phyloP scores from a whole-genome alignment of 805 yeast species.

The Wickerhamomyces sydowiorum region DNA sequence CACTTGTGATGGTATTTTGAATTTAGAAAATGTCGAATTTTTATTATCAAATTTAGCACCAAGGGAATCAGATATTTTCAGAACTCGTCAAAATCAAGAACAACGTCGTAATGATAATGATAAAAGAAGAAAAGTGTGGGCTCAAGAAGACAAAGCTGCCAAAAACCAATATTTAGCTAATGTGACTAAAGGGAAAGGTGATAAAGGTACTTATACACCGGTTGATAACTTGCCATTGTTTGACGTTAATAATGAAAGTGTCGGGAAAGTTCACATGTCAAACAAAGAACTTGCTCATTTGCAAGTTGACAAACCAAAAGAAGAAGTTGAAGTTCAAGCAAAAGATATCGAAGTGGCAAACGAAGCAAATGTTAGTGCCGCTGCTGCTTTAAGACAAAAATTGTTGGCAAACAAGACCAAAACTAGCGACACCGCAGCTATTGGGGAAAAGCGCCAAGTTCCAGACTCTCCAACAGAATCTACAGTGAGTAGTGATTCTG shows the following conservation, averaged over 20 bases:
- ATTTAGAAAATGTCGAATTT: slow-evolving; percentile 69
- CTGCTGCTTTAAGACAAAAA: slow-evolving; percentile 36
- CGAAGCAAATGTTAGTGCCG: slow-evolving; percentile 36
- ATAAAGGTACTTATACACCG: slow-evolving; percentile 68
- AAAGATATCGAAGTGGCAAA: slow-evolving; percentile 26
- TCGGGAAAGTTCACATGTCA: slow-evolving; percentile 59
- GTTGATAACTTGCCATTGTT: slow-evolving; percentile 70
- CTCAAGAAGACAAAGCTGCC: slow-evolving; percentile 39
- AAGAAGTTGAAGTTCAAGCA: slow-evolving; percentile 7
- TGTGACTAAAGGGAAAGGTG: slow-evolving; percentile 60
- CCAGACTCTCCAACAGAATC: slow-evolving; percentile 16
- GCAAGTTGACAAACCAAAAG: slow-evolving; percentile 10
- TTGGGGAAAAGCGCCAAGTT: slow-evolving; percentile 18
- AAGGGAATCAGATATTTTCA: slow-evolving; percentile 76
- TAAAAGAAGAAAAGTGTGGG: slow-evolving; percentile 48
- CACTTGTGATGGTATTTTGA: slow-evolving; percentile 84
- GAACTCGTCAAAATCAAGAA: slow-evolving; percentile 63
- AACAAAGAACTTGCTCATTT: slow-evolving; percentile 64
- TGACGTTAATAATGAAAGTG: slow-evolving; percentile 67
- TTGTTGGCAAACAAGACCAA: slow-evolving; percentile 23
- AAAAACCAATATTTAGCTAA: slow-evolving; percentile 41
- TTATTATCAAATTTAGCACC: slow-evolving; percentile 58
- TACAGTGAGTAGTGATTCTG: slow-evolving; percentile 8
- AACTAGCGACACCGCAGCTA: slow-evolving; percentile 7
- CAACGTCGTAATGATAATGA: slow-evolving; percentile 58